Evolutionary conservation across 768 basidiomycete genomes (phyloP), one percentile per base, ranked within the genome.

Genomic region (Leccinum longicurvipes): DNA sequence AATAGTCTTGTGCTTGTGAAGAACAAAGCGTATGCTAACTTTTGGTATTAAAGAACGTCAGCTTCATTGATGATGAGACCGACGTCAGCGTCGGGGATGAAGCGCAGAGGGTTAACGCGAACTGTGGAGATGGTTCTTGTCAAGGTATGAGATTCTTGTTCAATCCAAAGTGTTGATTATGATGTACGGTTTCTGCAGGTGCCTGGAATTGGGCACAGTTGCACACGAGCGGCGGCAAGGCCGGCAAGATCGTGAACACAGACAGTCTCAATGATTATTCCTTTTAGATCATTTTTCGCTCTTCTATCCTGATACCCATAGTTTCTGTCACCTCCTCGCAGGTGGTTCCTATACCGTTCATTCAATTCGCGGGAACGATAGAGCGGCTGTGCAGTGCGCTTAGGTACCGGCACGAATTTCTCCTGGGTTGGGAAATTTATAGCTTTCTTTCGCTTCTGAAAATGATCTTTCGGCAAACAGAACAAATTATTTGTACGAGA

Each of bases 91-190:
- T 85, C 23, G 61, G 48, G 27, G 72, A 67, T 51, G 64, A 65
- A 24, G 85, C 81, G 3, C 55, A 76, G 52, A 73, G 67, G 45
- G 77, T 82, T 41, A 79, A 78, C 11, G 76, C 85, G 4, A 79
- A 85, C 63, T 87, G 85, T 60, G 85, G 84, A 47, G 27, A 34
- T 3, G 76, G 74, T 1, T 69, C 79, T 27, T 86, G 83, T 68
- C 72, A 66, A 27, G 82, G 82, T 80, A 60, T 24, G 17, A 27
- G 45, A 71, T 50, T 19, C 47, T 14, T 15, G 6, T 19, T 52
- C 7, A 24, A 46, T 42, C 47, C 21, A 45, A 23, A 31, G 2
- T 36, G 17, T 23, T 5, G 4, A 17, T 12, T 3, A 36, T 61
- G 19, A 47, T n/a, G 3, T 8, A 55, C 14, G 1, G 12, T 44